Evolutionary conservation across 176 grass and related monocot genomes (phyloP).

Genomic region (Bothriochloa decipiens): DNA sequence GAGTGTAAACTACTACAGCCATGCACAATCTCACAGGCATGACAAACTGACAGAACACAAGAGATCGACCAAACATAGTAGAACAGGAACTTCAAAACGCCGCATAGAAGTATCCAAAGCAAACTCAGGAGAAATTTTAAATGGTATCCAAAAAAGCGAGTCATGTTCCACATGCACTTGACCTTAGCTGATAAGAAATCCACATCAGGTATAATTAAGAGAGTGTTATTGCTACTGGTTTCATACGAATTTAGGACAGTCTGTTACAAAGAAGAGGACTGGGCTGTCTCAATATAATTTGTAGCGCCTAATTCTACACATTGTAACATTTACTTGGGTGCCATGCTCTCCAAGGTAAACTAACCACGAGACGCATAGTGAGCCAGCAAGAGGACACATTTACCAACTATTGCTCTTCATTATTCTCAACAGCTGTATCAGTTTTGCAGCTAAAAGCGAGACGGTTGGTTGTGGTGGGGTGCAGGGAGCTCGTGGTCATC

Average conservation of each 20-base stretch:
- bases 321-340: background rate
- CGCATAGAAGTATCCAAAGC: background rate
- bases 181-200: background rate
- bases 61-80: background rate
- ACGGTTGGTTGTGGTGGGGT: conserved; percentile 17
- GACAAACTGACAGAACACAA: background rate
- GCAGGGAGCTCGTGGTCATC: conserved; percentile 5
- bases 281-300: background rate
- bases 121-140: background rate
- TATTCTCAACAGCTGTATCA: background rate
- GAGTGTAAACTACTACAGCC: background rate
- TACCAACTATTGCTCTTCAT: conserved; percentile 4
- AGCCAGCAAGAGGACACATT: background rate
- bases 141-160: background rate
- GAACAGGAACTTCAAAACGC: conserved; percentile 11
- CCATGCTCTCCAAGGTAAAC: background rate
- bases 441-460: background rate
- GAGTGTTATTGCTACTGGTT: background rate
- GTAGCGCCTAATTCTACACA: background rate
- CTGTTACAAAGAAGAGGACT: conserved; percentile 1
- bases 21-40: background rate
- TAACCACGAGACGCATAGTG: background rate
- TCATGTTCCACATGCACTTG: background rate
- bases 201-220: background rate
- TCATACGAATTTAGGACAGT: background rate